Evolutionary conservation across 805 yeast genomes (phyloP).

Genomic region (Metschnikowia baotianmanensis): DNA sequence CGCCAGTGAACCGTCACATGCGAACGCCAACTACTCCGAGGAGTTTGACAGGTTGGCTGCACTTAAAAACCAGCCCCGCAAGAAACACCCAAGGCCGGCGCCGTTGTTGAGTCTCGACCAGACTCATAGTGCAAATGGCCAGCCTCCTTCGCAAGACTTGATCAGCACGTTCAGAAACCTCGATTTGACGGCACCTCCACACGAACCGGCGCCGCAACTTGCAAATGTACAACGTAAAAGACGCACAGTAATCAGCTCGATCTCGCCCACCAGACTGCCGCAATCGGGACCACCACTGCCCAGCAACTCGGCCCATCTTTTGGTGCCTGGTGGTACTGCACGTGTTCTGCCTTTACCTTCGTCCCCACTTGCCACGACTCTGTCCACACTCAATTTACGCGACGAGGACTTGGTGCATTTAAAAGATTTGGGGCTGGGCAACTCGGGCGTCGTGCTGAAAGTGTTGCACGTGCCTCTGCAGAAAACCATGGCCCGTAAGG

Average conservation of each 20-base stretch:
- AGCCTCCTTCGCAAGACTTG: slow-evolving; percentile 8
- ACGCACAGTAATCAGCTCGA: slow-evolving; percentile 42
- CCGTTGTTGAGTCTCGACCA: slow-evolving; percentile 27
- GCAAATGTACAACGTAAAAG: slow-evolving; percentile 22
- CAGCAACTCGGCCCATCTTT: background rate
- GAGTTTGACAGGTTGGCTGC: slow-evolving; percentile 13
- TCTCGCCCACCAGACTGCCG: slow-evolving; percentile 37
- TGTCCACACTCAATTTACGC: slow-evolving; percentile 27
- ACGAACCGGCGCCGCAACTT: slow-evolving; percentile 1
- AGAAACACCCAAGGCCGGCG: slow-evolving; percentile 29
- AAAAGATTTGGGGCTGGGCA: slow-evolving; percentile 85
- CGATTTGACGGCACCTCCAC: slow-evolving; percentile 6
- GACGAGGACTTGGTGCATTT: slow-evolving; percentile 69
- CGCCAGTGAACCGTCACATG: background rate
- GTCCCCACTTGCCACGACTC: slow-evolving; percentile 36
- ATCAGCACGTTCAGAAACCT: slow-evolving; percentile 8
- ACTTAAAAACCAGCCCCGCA: slow-evolving; percentile 19
- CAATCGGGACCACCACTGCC: slow-evolving; percentile 1
- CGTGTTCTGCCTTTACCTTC: slow-evolving; percentile 14
- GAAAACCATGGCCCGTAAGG: slow-evolving; percentile 85
- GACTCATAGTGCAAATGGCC: slow-evolving; percentile 1
- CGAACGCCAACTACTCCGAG: slow-evolving; percentile 2
- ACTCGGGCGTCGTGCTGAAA: slow-evolving; percentile 88
- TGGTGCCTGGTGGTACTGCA: background rate
- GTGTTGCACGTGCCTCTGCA: slow-evolving; percentile 88